A percentile compares a stretch with the other conserved stretches of the same genome.
These are phyloP conservation scores for Biancaea sappan DNA, from an alignment of 306 rosid species.

Conservation along the genomic window DNA sequence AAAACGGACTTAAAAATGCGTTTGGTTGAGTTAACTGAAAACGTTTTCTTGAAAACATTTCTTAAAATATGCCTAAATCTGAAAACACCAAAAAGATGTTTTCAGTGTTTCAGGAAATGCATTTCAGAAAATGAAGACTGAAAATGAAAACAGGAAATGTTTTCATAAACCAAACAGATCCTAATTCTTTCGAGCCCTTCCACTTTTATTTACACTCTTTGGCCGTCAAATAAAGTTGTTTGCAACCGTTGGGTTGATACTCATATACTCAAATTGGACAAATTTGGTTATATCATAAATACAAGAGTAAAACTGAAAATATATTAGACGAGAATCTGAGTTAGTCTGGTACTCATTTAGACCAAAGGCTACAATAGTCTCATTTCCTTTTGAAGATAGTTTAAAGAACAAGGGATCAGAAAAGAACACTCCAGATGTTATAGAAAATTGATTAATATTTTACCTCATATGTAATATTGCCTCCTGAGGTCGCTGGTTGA, in stretches of 20 bases:
- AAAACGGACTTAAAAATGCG: too few relatives aligned
- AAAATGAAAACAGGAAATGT: too few relatives aligned
- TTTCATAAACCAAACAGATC: too few relatives aligned
- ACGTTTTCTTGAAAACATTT: too few relatives aligned
- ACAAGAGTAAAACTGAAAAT: neutral
- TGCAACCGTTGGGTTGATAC: too few relatives aligned
- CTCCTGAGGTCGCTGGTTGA: constrained; percentile 94
- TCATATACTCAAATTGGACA: neutral
- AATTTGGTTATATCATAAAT: neutral
- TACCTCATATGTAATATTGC: constrained; percentile 91
- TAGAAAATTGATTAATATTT: constrained; percentile 27
- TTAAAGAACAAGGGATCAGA: constrained; percentile 7
- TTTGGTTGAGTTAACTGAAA: too few relatives aligned
- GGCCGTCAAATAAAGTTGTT: too few relatives aligned
- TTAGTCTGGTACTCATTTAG: neutral
- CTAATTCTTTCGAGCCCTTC: neutral
- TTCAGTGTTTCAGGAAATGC: too few relatives aligned
- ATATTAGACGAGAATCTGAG: neutral
- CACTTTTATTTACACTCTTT: neutral
- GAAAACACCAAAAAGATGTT: too few relatives aligned
- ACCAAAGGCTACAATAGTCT: neutral
- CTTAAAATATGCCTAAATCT: too few relatives aligned
- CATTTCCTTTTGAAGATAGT: neutral
- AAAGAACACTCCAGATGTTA: neutral
- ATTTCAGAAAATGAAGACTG: too few relatives aligned